Evolutionary conservation across 1,284 basidiomycete species (phyloP), one percentile per base, ranked within the genome.

Genomic region (Malassezia japonica): DNA sequence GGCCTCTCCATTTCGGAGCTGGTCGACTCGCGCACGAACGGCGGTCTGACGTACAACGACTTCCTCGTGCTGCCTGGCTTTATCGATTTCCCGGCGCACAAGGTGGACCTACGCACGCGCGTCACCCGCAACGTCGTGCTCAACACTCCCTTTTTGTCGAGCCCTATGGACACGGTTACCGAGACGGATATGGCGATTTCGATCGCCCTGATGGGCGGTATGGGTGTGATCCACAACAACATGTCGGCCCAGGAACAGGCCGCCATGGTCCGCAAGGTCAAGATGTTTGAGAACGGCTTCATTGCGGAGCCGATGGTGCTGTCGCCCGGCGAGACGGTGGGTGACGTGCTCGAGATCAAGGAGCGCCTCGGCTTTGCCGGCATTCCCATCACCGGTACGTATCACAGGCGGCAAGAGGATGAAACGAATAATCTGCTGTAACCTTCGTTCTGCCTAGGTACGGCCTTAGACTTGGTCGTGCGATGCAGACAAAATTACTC

Each of bases 81-180:
- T 76, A 95, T 99, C 67, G 83, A 91, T 78, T 99, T 98, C 74
- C 79, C 84, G 29, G 86, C 88, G 2, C 80, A 72, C 9, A 81
- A 83, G 46, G 91, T 94, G 65, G 75, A 81, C 60, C 83, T 89
- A 3, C 87, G 94, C 76, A 86, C 83, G 65, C 81, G 79, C 48
- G 83, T 98, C 48, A 95, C 92, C 39, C 83, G 85, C 52, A 95
- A 95, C 70, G 87, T 96, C 62, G 78, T 80, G 35, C 80, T 99
- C 68, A 95, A 90, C 77, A 91, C 91, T 0, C 92, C 94, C 0
- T 94, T 99, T 77, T 79, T 96, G 77, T 94, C 88, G 74, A 92
- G 88, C 54, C 92, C 94, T 35, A 99, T 99, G 92, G 92, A 99
- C 78, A 98, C 92, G 28, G 92, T 99, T 61, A 98, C 94, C 3